Evolutionary conservation across 2,329 filamentous ascomycete species (phyloP), one percentile per base, ranked within the genome.

Genomic region (Tolypocladium amazonense): DNA sequence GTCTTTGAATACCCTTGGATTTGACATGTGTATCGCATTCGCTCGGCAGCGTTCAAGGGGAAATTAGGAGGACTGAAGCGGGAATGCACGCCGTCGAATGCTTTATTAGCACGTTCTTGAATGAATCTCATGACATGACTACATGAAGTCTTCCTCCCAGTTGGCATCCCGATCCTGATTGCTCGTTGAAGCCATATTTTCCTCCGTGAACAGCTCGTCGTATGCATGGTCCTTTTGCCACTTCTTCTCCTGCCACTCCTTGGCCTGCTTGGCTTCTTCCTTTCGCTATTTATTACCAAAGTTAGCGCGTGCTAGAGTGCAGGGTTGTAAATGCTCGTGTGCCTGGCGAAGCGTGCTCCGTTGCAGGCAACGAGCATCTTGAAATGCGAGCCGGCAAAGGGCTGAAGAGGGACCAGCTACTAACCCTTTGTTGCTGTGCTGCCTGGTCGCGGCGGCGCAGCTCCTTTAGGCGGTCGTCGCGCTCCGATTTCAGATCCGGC

Each of bases 141-240:
- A 93, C 91, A 96, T 95, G 70, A 99, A 99, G 70, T 99, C 93
- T 61, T 97, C 92, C 69, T 90, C 83, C 77, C 90, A 92, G 71
- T 90, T 79, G 61, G 86, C 83, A 63, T 82, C 81, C 18, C 91
- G 84, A 69, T 96, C 86, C 75, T 97, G 90, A 74, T 99, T 99
- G 76, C 88, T 96, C 59, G 86, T 85, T 27, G 74, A 76, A 52
- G 85, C 85, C 77, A 96, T 81, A 67, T 89, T 88, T 60, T 96
- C 90, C 58, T 95, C 91, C 5, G 83, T 85, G 73, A 96, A 92
- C 58, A 97, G 75, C 55, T 96, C 92, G 71, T 97, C 94, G 73
- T 99, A 99, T 2, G 92, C 93, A 75, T 99, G 93, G n/a, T 96
- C 92, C 76, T 94, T 94, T 75, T 96, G 90, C 81, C 87, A 96